A percentile compares a stretch with the other conserved stretches of the same genome.
Conservation (phyloP, 371 early-diverging fungal genomes). For the Mortierella sp. region DNA sequence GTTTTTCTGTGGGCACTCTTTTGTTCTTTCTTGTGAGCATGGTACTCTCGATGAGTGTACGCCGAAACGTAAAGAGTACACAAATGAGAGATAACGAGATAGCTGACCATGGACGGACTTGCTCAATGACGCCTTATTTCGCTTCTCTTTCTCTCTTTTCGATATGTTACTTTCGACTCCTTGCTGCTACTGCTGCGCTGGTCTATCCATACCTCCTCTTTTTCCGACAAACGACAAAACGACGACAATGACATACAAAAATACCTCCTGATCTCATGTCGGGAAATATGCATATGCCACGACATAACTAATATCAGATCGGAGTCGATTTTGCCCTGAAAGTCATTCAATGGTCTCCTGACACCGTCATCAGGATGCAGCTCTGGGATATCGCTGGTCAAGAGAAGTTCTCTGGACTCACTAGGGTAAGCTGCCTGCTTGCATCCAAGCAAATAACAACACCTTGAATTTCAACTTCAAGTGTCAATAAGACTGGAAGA, state of each 20-base stretch:
- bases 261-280: background rate
- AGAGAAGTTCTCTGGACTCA: slow-evolving; percentile 85
- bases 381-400: slow-evolving; percentile 93
- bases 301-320: slow-evolving; percentile 59
- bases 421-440: slow-evolving; percentile 60
- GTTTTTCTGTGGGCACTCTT: slow-evolving; percentile 28
- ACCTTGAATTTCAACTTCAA: no score
- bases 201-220: background rate
- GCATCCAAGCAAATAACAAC: background rate
- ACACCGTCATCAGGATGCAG: slow-evolving; percentile 75
- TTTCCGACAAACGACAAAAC: background rate
- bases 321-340: slow-evolving; percentile 91
- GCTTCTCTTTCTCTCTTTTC: background rate
- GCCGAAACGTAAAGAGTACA: background rate
- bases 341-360: slow-evolving; percentile 74
- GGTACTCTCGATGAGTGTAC: background rate
- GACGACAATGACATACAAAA: background rate
- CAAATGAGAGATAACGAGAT: background rate
- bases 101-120: background rate
- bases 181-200: background rate
- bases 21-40: background rate
- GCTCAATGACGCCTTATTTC: slow-evolving; percentile 3
- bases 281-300: background rate
- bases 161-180: background rate
- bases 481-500: background rate